Evolutionary conservation across 192 early-diverging fungal species (phyloP).

Genomic region (Entomortierella beljakovae): DNA sequence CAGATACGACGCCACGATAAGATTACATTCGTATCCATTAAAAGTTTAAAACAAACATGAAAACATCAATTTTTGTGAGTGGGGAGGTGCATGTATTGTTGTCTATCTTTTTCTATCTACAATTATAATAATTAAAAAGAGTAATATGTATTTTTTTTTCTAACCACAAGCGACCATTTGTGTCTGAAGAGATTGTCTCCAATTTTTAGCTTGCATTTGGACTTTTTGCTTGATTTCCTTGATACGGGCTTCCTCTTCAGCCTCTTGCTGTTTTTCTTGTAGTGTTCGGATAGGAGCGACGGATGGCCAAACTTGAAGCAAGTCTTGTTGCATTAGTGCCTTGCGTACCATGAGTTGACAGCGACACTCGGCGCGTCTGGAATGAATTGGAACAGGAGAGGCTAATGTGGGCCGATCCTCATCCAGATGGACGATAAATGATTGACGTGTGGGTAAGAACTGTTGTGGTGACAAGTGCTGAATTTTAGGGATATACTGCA

Average conservation of each 20-base stretch:
- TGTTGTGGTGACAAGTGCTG: conserved; percentile 36
- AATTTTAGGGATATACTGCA: conserved; percentile 51
- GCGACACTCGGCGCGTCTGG: conserved; percentile 34
- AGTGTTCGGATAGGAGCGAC: conserved; percentile 27
- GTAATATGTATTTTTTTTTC: not conserved
- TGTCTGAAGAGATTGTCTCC: conserved; percentile 38
- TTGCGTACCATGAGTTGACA: conserved; percentile 55
- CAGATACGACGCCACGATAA: too few relatives aligned
- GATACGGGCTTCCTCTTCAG: conserved; percentile 41
- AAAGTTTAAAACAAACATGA: too few relatives aligned
- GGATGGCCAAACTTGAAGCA: conserved; percentile 42
- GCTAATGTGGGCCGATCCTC: conserved; percentile 47
- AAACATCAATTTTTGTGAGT: too few relatives aligned
- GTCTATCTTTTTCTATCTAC: too few relatives aligned
- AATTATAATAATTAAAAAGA: too few relatives aligned
- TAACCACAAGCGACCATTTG: conserved; percentile 36
- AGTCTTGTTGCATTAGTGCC: conserved; percentile 37
- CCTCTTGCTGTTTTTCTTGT: conserved; percentile 33
- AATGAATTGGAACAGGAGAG: conserved; percentile 34
- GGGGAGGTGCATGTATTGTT: too few relatives aligned
- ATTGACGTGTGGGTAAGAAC: conserved; percentile 40
- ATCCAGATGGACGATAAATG: conserved; percentile 47
- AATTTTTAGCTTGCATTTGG: conserved; percentile 39
- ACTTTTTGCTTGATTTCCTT: conserved; percentile 51
- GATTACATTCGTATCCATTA: too few relatives aligned